A percentile compares a stretch with the other conserved stretches of the same genome.
Conservation (phyloP, 108 stramenopile genomes). For the Poteriospumella lacustris region DNA sequence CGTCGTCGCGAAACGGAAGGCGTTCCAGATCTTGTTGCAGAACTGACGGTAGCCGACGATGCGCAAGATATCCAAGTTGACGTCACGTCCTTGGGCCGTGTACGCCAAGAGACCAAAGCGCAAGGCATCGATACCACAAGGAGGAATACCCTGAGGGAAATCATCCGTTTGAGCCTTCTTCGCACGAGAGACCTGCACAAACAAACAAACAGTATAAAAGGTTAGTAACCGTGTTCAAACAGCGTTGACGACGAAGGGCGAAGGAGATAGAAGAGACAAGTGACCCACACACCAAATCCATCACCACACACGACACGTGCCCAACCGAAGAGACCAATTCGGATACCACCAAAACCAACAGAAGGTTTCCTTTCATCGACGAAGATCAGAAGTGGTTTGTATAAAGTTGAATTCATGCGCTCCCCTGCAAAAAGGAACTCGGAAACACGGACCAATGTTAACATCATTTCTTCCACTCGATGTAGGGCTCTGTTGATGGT, state of each 20-base stretch:
- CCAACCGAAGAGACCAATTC: too few relatives aligned
- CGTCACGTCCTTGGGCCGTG: constrained; percentile 92
- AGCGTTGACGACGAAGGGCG: background rate
- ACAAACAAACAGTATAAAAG: constrained; percentile 1
- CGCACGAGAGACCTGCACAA: constrained; percentile 40
- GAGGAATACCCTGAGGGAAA: constrained; percentile 96
- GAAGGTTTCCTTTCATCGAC: background rate
- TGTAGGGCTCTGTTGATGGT: too few relatives aligned
- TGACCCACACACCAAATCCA: too few relatives aligned
- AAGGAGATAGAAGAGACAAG: background rate
- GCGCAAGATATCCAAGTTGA: constrained; percentile 95
- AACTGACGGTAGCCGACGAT: constrained; percentile 95
- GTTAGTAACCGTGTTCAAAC: background rate
- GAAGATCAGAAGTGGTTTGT: background rate
- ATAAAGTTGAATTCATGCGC: constrained; percentile 16
- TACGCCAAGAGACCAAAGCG: constrained; percentile 95
- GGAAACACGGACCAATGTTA: constrained; percentile 14
- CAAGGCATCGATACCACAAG: constrained; percentile 96
- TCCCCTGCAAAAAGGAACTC: background rate
- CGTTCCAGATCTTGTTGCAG: constrained; percentile 99
- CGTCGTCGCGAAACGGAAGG: constrained; percentile 77
- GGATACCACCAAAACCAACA: too few relatives aligned
- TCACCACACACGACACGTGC: too few relatives aligned
- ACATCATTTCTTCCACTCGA: background rate
- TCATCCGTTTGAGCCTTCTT: constrained; percentile 84